Conservation (phyloP, 352 stramenopile species). For the Globisporangium paroecandrum region DNA sequence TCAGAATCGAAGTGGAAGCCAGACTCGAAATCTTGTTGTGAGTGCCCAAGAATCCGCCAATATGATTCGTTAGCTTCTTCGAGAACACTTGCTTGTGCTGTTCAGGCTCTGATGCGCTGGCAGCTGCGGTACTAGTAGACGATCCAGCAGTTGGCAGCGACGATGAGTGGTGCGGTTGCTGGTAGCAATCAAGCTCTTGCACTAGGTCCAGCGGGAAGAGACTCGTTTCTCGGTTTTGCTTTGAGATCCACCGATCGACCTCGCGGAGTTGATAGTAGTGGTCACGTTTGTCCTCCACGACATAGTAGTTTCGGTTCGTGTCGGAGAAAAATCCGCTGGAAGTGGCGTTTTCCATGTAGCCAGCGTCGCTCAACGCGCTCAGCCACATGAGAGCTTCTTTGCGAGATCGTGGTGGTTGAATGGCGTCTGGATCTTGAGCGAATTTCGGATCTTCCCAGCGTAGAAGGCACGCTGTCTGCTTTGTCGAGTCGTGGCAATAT, state of each 20-base stretch:
- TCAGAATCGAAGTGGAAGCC: slow-evolving; percentile 36
- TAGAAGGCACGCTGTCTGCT: slow-evolving; percentile 24
- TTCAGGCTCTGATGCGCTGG: not conserved
- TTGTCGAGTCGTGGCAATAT: slow-evolving; percentile 35
- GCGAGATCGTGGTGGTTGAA: slow-evolving; percentile 34
- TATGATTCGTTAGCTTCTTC: slow-evolving; percentile 57
- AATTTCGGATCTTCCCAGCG: slow-evolving; percentile 33
- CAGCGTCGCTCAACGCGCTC: slow-evolving; percentile 50
- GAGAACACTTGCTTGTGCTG: slow-evolving; percentile 31
- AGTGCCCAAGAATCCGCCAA: slow-evolving; percentile 52
- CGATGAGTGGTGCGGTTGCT: not conserved
- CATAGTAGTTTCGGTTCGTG: slow-evolving; percentile 32
- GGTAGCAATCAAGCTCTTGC: slow-evolving; percentile 52
- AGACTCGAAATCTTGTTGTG: slow-evolving; percentile 47
- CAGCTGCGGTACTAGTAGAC: not conserved
- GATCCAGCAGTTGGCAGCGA: not conserved
- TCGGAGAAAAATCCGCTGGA: slow-evolving; percentile 16
- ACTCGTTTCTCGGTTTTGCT: slow-evolving; percentile 32
- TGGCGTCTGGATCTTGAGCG: slow-evolving; percentile 42
- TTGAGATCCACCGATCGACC: slow-evolving; percentile 45
- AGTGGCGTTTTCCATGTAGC: slow-evolving; percentile 54
- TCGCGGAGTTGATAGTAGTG: slow-evolving; percentile 53
- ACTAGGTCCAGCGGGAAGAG: slow-evolving; percentile 69
- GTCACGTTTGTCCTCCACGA: slow-evolving; percentile 46
- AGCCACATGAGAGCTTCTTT: slow-evolving; percentile 49